Conservation (phyloP, 257 asterid genomes). For the Solanum megistacrolobum region DNA sequence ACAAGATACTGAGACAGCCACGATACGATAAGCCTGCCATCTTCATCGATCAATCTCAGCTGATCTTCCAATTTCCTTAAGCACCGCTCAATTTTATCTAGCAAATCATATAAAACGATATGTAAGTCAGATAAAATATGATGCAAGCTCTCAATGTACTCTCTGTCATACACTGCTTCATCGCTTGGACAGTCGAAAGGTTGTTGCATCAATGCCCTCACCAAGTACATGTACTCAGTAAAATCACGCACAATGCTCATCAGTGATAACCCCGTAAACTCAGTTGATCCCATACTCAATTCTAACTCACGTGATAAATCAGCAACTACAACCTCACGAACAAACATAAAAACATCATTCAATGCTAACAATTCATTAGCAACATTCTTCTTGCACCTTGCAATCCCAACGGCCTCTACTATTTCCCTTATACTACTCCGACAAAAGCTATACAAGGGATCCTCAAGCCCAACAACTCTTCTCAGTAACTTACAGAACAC, state of each 20-base stretch:
- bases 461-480: conserved; percentile 28
- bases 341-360: conserved; percentile 47
- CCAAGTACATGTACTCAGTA: neutral
- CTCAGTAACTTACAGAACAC: conserved; percentile 51
- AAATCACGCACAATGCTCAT: neutral
- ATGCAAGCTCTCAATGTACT: neutral
- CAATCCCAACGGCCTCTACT: conserved; percentile 15
- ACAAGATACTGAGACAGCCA: neutral
- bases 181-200: rapidly evolving
- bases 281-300: conserved; percentile 9
- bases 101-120: neutral
- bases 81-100: neutral
- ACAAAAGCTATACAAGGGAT: conserved; percentile 36
- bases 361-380: conserved; percentile 23
- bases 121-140: neutral
- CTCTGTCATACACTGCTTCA: neutral
- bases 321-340: conserved; percentile 45
- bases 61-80: neutral
- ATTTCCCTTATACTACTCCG: conserved; percentile 24
- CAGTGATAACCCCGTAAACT: neutral
- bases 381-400: neutral
- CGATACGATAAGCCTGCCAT: neutral
- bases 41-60: neutral
- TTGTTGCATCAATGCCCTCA: neutral
- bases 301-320: conserved; percentile 32